Conservation (phyloP, 768 basidiomycete genomes). For the Gymnopilus junonius region DNA sequence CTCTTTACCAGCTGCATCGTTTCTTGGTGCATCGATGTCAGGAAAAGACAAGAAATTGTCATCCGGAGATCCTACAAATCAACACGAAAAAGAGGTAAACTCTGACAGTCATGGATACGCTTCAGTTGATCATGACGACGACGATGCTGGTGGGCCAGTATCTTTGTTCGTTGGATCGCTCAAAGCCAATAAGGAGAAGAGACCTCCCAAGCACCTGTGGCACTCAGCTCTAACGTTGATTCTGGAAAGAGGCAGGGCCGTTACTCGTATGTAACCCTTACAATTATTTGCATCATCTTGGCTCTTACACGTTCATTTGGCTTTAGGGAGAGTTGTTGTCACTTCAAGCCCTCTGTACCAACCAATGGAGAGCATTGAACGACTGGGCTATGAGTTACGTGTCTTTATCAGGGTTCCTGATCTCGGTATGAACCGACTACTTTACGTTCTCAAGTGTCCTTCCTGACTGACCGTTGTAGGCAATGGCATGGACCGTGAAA, state of each 20-base stretch:
- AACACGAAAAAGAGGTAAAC: conserved; percentile 18
- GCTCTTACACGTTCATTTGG: not conserved
- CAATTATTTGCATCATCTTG: not conserved
- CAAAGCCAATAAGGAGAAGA: conserved; percentile 26
- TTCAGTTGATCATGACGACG: conserved; percentile 14
- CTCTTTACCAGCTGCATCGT: conserved; percentile 29
- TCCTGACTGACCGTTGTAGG: conserved; percentile 25
- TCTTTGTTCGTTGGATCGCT: conserved; percentile 4
- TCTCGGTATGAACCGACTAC: conserved; percentile 36
- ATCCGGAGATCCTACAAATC: conserved; percentile 2
- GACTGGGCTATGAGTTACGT: conserved; percentile 75
- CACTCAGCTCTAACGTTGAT: conserved; percentile 80
- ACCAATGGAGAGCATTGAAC: conserved; percentile 71
- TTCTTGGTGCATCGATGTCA: conserved; percentile 18
- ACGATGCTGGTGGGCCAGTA: conserved; percentile 15
- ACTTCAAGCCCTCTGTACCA: conserved; percentile 87
- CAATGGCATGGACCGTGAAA: conserved; percentile 60
- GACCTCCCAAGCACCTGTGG: conserved; percentile 55
- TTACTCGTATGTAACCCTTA: conserved; percentile 50
- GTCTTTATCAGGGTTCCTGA: conserved; percentile 76
- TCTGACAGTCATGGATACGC: conserved; percentile 30
- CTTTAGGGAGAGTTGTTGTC: conserved; percentile 65
- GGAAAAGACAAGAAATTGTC: too few relatives aligned
- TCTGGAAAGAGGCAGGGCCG: conserved; percentile 79
- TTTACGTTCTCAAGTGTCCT: not conserved